Conservation (phyloP, 352 stramenopile species). For the Pythium chondricola region DNA sequence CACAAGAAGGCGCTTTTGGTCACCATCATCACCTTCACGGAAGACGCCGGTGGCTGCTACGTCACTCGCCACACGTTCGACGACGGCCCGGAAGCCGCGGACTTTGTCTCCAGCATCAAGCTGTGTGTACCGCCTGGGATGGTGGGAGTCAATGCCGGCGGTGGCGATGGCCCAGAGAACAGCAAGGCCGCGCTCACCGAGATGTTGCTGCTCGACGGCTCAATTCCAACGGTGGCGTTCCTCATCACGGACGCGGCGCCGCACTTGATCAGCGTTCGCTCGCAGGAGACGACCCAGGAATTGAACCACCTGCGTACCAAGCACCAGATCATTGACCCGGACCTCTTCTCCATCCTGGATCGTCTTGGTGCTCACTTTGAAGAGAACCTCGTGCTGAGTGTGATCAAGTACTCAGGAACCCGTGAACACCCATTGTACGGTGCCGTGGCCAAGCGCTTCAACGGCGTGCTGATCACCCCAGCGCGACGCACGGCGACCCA, state of each 20-base stretch:
- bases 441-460: constrained; percentile 48
- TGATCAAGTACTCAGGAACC: constrained; percentile 62
- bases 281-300: constrained; percentile 34
- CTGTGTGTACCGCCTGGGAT: constrained; percentile 39
- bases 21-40: constrained; percentile 72
- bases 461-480: constrained; percentile 54
- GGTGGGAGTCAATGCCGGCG: constrained; percentile 28
- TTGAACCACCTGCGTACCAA: constrained; percentile 36
- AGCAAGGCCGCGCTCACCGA: constrained; percentile 56
- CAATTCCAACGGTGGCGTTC: constrained; percentile 55
- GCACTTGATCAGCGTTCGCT: constrained; percentile 32
- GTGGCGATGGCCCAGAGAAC: constrained; percentile 60
- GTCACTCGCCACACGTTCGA: constrained; percentile 59
- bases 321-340: constrained; percentile 37
- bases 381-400: constrained; percentile 43
- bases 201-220: constrained; percentile 38
- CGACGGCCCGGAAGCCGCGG: constrained; percentile 30
- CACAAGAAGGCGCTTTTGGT: constrained; percentile 47
- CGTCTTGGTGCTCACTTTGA: constrained; percentile 45
- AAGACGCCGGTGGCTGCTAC: constrained; percentile 42
- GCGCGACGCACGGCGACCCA: constrained; percentile 22
- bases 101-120: constrained; percentile 33
- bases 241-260: constrained; percentile 57
- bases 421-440: constrained; percentile 48
- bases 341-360: constrained; percentile 48